Percentiles rank a stretch among this genome's conserved stretches.
phyloP scores from a whole-genome alignment of 164 flowering plant species.

The Kalanchoe fedtschenkoi region DNA sequence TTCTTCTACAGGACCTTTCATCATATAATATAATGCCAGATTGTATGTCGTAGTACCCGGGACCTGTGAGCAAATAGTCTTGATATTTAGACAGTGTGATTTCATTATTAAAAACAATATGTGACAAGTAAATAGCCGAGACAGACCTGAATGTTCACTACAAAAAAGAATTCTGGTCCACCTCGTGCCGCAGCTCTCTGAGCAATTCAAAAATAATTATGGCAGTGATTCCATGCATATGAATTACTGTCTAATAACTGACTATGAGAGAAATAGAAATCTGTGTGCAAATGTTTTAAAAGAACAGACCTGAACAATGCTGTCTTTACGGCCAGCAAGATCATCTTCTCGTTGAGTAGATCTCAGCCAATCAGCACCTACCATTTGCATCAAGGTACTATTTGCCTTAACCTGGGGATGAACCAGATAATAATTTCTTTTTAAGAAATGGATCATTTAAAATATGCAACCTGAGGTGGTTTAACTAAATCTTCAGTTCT shows the following conservation, averaged over 20 bases:
- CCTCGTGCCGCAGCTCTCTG: constrained; percentile 80
- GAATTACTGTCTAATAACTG: no score
- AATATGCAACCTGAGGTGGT: background rate
- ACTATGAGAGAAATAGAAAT: background rate
- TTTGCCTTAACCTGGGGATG: constrained; percentile 53
- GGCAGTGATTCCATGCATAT: no score
- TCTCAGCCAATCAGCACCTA: constrained; percentile 78
- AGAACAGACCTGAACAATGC: constrained; percentile 64
- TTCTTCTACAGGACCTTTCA: constrained; percentile 51
- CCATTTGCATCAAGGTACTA: constrained; percentile 64
- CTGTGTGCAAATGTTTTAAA: background rate
- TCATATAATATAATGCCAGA: constrained; percentile 65
- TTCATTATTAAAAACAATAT: constrained; percentile 1
- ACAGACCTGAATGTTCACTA: constrained; percentile 76
- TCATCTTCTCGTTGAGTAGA: constrained; percentile 80
- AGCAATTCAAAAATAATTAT: constrained; percentile 7
- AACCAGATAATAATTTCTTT: no score
- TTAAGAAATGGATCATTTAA: background rate
- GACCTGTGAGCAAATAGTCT: constrained; percentile 32
- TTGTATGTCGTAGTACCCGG: constrained; percentile 70
- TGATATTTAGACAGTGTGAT: background rate
- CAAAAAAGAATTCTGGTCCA: constrained; percentile 72
- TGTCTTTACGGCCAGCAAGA: constrained; percentile 63
- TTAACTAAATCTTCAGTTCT: background rate
- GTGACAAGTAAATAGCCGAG: no score